Evolutionary conservation across 352 stramenopile genomes (phyloP).

Genomic region (Pythium brachiatum): DNA sequence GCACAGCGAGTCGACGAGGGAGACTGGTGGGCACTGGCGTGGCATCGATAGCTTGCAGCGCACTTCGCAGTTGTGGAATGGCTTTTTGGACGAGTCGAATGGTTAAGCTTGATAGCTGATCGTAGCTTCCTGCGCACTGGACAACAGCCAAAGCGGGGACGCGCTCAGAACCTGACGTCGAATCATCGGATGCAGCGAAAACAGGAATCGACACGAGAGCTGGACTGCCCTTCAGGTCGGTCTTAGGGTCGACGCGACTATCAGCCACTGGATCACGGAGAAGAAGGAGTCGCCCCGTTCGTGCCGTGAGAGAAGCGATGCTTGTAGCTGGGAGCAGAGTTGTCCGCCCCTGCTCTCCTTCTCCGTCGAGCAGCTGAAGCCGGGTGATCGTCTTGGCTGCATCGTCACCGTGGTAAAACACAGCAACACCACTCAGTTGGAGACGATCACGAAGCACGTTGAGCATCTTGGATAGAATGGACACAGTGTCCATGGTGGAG

Average conservation of each 20-base stretch:
- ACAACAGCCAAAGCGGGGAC: not conserved
- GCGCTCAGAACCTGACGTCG: not conserved
- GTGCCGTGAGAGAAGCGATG: not conserved
- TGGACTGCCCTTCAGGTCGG: not conserved
- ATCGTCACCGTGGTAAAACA: conserved; percentile 6
- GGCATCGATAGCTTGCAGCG: not conserved
- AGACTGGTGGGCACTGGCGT: not conserved
- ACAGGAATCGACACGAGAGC: conserved; percentile 8
- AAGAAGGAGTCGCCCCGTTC: not conserved
- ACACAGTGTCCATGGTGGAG: not conserved
- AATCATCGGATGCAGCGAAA: not conserved
- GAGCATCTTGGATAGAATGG: conserved; percentile 4
- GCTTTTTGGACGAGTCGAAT: not conserved
- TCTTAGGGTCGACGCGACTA: not conserved
- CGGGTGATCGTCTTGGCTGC: not conserved
- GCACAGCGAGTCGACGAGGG: not conserved
- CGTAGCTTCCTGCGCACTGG: not conserved
- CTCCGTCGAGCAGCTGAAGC: not conserved
- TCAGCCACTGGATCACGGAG: not conserved
- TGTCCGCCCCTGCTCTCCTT: not conserved
- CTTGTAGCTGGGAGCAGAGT: not conserved
- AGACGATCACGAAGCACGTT: not conserved
- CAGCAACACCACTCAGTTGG: not conserved
- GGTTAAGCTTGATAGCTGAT: not conserved
- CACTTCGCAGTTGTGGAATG: not conserved